Evolutionary conservation across 352 stramenopile genomes (phyloP), one percentile per base, ranked within the genome.

Genomic region (Phytophthora ramorum): DNA sequence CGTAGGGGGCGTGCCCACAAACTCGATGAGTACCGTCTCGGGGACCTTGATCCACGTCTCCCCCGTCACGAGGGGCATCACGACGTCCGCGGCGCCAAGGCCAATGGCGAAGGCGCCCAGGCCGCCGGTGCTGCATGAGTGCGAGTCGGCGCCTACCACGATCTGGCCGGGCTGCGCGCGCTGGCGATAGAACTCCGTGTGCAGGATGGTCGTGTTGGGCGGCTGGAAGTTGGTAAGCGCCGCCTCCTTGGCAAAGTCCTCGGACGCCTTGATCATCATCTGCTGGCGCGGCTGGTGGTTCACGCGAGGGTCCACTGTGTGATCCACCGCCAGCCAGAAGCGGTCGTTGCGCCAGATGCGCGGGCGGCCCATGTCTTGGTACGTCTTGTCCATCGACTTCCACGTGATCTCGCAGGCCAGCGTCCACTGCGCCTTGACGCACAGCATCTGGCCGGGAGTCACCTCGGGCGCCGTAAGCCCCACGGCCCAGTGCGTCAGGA

Each of bases 301-400:
- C 61, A 95, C 86, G 51, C 86, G 84, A 37, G 86, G 86, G 69
- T 95, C 86, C 17, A 93, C 85, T 2, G 87, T 95, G 73, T 95
- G 87, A 72, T 95, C 87, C 43, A 95, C 79, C 1, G 87, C 87
- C 37, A 95, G 78, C 87, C 87, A 95, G 79, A 95, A 95, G 65
- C 87, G 87, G 66, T 95, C 87, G 58, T 91, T 91, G 58, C 86
- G 86, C 83, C 83, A 92, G 46, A 95, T 93, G 62, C 83, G 83
- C 49, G 87, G 87, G 14, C 87, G 85, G 13, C 85, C 87, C 83
- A 95, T 95, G 64, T 91, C 83, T 69, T 90, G 83, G 68, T 93
- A 92, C 57, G 85, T 93, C 66, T 95, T 95, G 84, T 95, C 86
- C 86, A 95, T 95, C 16, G 84, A 92, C 72, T 95, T 95, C 86